phyloP scores from a whole-genome alignment of 2,329 filamentous ascomycete genomes.

The Xylariales sp. region DNA sequence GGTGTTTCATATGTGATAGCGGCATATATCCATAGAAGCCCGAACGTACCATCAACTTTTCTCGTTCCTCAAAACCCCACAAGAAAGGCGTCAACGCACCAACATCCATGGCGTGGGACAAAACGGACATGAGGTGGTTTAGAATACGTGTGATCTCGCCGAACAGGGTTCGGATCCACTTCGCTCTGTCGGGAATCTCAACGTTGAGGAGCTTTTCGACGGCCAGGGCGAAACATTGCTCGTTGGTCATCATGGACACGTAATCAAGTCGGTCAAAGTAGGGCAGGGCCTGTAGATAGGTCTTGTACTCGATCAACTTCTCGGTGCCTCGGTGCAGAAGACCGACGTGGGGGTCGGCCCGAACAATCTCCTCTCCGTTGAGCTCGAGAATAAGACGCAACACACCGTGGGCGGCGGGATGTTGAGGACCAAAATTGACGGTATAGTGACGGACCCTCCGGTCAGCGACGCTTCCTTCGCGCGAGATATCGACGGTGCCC shows the following conservation, averaged over 20 bases:
- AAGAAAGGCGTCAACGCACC: constrained; percentile 97
- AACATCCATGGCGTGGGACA: constrained; percentile 99
- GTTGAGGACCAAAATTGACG: constrained; percentile 99
- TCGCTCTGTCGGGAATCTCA: constrained; percentile 93
- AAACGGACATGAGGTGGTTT: constrained; percentile 97
- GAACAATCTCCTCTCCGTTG: constrained; percentile 96
- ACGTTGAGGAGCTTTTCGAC: constrained; percentile 98
- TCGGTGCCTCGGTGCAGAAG: constrained; percentile 96
- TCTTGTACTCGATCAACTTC: constrained; percentile 99
- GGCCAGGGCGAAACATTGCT: constrained; percentile 94
- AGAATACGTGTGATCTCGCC: constrained; percentile 92
- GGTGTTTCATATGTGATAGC: neutral
- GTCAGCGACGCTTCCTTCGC: constrained; percentile 62
- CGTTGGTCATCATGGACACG: constrained; percentile 99
- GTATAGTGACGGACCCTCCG: constrained; percentile 99
- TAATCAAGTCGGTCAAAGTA: constrained; percentile 99
- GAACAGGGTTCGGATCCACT: constrained; percentile 96
- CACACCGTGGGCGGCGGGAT: constrained; percentile 98
- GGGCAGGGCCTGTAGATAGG: constrained; percentile 95
- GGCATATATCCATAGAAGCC: neutral
- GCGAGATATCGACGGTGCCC: constrained; percentile 58
- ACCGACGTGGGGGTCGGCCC: constrained; percentile 96
- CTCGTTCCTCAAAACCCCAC: constrained; percentile 99
- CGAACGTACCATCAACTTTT: constrained; percentile 93
- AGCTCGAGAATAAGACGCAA: constrained; percentile 96